These are phyloP conservation scores for Aspergillus udagawae DNA, from an alignment of 2,329 filamentous ascomycete genomes.

Conservation along the genomic window DNA sequence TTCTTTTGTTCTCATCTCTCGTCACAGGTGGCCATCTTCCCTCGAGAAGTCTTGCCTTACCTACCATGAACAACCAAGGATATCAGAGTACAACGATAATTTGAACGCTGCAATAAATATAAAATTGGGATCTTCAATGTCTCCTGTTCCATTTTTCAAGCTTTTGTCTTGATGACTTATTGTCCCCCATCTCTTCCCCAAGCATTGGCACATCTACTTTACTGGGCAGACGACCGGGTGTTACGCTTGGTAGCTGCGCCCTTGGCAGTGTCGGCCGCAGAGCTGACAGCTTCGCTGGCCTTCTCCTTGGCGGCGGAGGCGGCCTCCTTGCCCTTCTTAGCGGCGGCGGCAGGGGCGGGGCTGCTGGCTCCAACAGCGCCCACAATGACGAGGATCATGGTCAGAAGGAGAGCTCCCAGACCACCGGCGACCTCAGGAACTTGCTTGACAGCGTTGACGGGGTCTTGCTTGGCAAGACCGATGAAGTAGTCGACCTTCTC, in stretches of 20 bases:
- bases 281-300: slow-evolving; percentile 60
- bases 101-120: slow-evolving; percentile 9
- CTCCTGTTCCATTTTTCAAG: not conserved
- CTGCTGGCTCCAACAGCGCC: slow-evolving; percentile 61
- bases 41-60: not conserved
- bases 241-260: slow-evolving; percentile 60
- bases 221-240: slow-evolving; percentile 44
- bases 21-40: not conserved
- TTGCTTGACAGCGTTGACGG: slow-evolving; percentile 77
- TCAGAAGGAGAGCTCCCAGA: slow-evolving; percentile 66
- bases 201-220: slow-evolving; percentile 13
- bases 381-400: slow-evolving; percentile 67
- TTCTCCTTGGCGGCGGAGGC: slow-evolving; percentile 59
- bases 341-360: slow-evolving; percentile 61
- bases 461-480: slow-evolving; percentile 76
- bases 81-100: not conserved
- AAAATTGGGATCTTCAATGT: slow-evolving; percentile 1
- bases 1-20: slow-evolving; percentile 3
- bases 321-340: slow-evolving; percentile 72
- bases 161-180: not conserved
- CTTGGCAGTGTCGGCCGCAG: slow-evolving; percentile 71
- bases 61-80: not conserved
- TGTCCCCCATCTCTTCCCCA: not conserved
- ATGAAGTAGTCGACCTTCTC: slow-evolving; percentile 94
- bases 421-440: slow-evolving; percentile 88